Conservation (phyloP, 805 yeast genomes). For the Metschnikowia henanensis region DNA sequence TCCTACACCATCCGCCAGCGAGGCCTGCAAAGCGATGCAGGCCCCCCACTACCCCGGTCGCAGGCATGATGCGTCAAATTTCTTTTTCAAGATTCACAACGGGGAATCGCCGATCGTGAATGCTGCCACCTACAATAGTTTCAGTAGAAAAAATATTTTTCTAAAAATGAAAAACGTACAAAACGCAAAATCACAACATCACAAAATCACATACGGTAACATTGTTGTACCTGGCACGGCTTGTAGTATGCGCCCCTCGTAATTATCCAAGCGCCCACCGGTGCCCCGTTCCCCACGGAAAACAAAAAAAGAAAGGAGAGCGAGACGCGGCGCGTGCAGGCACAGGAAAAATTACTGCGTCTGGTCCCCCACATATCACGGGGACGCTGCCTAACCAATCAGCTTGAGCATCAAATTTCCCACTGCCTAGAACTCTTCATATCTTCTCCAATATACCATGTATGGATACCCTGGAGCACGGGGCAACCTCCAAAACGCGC, state of each 20-base stretch:
- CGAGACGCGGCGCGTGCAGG: not conserved
- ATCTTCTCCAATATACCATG: slow-evolving; percentile 7
- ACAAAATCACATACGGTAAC: too few species aligned
- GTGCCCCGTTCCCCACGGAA: not conserved
- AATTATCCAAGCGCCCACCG: too few species aligned
- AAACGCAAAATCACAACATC: too few species aligned
- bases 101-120: too few species aligned
- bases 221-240: too few species aligned
- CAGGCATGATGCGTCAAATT: slow-evolving; percentile 3
- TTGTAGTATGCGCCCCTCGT: too few species aligned
- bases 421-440: too few species aligned
- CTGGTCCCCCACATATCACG: not conserved
- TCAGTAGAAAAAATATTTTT: too few species aligned
- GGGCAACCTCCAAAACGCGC: slow-evolving; percentile 12
- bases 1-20: too few species aligned
- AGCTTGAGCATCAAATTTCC: not conserved
- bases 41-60: slow-evolving; percentile 1
- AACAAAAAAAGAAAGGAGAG: not conserved
- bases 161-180: too few species aligned
- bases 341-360: not conserved
- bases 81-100: slow-evolving; percentile 1
- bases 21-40: not conserved
- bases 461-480: slow-evolving; percentile 20
- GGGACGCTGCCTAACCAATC: not conserved
- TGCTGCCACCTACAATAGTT: too few species aligned